Evolutionary conservation across 2,329 filamentous ascomycete species (phyloP), one percentile per base, ranked within the genome.

Genomic region (Davidsoniella eucalypti): DNA sequence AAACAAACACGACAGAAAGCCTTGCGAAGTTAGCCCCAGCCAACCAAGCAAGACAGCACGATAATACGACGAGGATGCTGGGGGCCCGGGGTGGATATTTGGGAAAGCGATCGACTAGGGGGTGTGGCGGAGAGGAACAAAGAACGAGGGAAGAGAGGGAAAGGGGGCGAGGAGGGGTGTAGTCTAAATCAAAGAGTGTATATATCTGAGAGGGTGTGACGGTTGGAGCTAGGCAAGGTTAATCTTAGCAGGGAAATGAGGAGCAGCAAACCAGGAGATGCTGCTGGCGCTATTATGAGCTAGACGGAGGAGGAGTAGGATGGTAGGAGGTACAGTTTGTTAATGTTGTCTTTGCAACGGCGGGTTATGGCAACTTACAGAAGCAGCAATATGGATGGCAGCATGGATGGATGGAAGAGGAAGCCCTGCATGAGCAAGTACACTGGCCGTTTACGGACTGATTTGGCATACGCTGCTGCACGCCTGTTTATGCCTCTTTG

Each of bases 231-330:
- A 33, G 29, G 29, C 29, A 33, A 33, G 33, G 33, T 12, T 33
- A 50, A 50, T 50, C 48, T 45, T n/a, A 46, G 36, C n/a, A 38
- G 42, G 48, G 48, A 50, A 50, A 50, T 50, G 48, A 50, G 37
- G 42, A 50, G 33, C 41, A 50, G 48, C 36, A 42, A 40, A 38
- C 48, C 41, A 50, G 48, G 48, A 40, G 48, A 50, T 25, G 23
- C 26, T 16, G 40, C 42, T 25, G 42, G 36, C 29, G 21, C 43
- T 36, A 39, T 8, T 38, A 25, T 33, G 42, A 43, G 26, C 18
- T 23, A 42, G 25, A 49, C n/a, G 14, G 18, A 49, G 39, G 21
- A 26, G 14, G 36, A 38, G 38, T 21, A 38, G 47, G 47, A 38
- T 37, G 29, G 40, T 23, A 29, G 17, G 18, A 38, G 44, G 14